Evolutionary conservation across 495 filamentous ascomycete species (phyloP).

Genomic region (Penicillium soppii): DNA sequence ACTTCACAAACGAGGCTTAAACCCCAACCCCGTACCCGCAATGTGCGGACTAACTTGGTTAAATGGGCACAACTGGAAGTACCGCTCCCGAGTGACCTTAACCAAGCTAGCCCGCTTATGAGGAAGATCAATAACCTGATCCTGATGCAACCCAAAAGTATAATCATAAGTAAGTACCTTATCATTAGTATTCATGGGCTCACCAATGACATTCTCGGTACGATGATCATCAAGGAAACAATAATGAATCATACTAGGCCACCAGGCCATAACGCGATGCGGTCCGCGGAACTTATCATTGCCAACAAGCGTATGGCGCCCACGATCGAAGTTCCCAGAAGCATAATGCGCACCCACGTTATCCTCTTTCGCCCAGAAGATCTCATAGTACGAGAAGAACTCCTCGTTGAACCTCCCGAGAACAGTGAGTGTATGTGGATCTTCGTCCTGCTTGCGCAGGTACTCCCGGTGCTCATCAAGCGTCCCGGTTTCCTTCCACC

Average conservation of each 20-base stretch:
- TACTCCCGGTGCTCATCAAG: constrained; percentile 63
- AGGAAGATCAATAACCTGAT: constrained; percentile 64
- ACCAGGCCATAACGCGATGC: constrained; percentile 67
- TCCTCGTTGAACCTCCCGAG: constrained; percentile 62
- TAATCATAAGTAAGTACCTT: constrained; percentile 66
- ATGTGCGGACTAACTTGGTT: constrained; percentile 17
- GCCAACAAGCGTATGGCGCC: constrained; percentile 67
- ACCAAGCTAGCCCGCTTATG: constrained; percentile 62
- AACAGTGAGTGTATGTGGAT: constrained; percentile 61
- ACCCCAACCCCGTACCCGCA: constrained; percentile 16
- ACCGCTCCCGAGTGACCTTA: constrained; percentile 59
- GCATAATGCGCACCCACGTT: constrained; percentile 64
- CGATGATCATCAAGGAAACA: constrained; percentile 68
- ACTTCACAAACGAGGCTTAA: constrained; percentile 13
- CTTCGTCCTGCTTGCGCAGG: constrained; percentile 56
- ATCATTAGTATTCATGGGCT: constrained; percentile 59
- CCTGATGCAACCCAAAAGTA: constrained; percentile 61
- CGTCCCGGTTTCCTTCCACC: constrained; percentile 67
- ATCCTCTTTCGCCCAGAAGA: constrained; percentile 75
- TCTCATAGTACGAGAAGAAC: constrained; percentile 66
- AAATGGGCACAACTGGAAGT: constrained; percentile 66
- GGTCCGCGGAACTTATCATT: constrained; percentile 61
- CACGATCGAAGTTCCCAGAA: constrained; percentile 63
- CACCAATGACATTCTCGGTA: constrained; percentile 60
- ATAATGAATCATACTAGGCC: constrained; percentile 68